These are phyloP conservation scores for Sphagnurus paluster DNA, from an alignment of 1,284 basidiomycete genomes.

Conservation along the genomic window DNA sequence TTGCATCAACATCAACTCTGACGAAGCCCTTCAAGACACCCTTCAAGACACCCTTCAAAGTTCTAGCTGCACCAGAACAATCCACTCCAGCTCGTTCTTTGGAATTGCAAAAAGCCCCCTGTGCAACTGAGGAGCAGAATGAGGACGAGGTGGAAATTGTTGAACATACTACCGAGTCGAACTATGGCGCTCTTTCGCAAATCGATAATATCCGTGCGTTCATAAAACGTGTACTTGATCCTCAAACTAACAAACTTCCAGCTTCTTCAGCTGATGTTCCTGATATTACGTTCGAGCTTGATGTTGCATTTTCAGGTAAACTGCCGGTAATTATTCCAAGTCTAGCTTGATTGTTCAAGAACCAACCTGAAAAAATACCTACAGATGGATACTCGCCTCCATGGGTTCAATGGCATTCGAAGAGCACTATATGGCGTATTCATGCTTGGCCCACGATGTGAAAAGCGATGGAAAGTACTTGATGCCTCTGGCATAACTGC, in stretches of 20 bases:
- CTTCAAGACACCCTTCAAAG: conserved; percentile 38
- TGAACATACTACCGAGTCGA: conserved; percentile 2
- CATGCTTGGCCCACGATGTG: conserved; percentile 7
- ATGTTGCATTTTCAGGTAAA: conserved; percentile 61
- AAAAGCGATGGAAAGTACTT: conserved; percentile 17
- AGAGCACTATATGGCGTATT: conserved; percentile 29
- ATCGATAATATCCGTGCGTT: no score
- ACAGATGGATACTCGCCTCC: conserved; percentile 22
- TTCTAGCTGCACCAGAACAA: conserved; percentile 1
- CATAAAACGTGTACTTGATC: neutral
- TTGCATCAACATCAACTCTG: conserved; percentile 38
- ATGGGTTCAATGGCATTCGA: conserved; percentile 29
- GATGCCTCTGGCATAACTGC: neutral
- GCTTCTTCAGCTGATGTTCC: conserved; percentile 35
- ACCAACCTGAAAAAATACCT: neutral
- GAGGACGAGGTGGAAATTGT: conserved; percentile 9
- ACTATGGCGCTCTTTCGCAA: no score
- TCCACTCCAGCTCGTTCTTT: neutral
- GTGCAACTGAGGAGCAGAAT: no score
- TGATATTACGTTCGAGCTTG: conserved; percentile 48
- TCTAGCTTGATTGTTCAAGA: neutral
- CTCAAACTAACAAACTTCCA: neutral
- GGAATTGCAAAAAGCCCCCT: no score
- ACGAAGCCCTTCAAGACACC: conserved; percentile 58
- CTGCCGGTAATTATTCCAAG: conserved; percentile 47